Evolutionary conservation across 2,329 filamentous ascomycete genomes (phyloP).

Genomic region (Meredithiella fracta): DNA sequence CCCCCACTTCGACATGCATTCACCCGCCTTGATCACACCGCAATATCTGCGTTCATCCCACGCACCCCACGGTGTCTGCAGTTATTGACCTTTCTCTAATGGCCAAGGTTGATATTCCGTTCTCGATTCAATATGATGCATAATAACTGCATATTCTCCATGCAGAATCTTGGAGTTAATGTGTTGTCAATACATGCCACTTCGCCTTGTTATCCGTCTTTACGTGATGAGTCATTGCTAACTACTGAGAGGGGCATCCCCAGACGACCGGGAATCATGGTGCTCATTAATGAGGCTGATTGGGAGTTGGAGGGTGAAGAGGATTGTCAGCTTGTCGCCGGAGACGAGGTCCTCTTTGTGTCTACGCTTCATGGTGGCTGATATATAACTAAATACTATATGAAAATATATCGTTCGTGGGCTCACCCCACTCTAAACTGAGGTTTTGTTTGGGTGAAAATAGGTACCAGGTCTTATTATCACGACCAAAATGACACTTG

Average conservation of each 20-base stretch:
- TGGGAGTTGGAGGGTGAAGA: slow-evolving; percentile 97
- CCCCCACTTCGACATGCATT: neutral
- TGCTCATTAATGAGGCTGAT: slow-evolving; percentile 93
- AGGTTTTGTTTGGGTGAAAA: no score
- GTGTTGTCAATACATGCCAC: neutral
- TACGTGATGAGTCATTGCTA: slow-evolving; percentile 15
- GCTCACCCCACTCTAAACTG: no score
- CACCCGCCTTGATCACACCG: neutral
- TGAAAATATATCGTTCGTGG: no score
- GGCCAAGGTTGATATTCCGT: no score
- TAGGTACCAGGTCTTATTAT: no score
- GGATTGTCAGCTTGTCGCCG: slow-evolving; percentile 62
- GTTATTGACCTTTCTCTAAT: neutral
- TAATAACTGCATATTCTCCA: neutral
- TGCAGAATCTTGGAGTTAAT: neutral
- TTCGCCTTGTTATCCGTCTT: neutral
- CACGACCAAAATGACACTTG: no score
- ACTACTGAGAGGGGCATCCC: slow-evolving; percentile 17
- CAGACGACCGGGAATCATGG: slow-evolving; percentile 86
- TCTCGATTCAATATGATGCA: no score
- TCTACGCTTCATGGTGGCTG: slow-evolving; percentile 91
- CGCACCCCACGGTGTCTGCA: neutral
- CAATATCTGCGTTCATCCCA: no score
- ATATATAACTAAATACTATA: neutral
- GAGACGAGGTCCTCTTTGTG: slow-evolving; percentile 87